Evolutionary conservation across 441 rosid species (phyloP).

Genomic region (Arabidopsis hybrid): DNA sequence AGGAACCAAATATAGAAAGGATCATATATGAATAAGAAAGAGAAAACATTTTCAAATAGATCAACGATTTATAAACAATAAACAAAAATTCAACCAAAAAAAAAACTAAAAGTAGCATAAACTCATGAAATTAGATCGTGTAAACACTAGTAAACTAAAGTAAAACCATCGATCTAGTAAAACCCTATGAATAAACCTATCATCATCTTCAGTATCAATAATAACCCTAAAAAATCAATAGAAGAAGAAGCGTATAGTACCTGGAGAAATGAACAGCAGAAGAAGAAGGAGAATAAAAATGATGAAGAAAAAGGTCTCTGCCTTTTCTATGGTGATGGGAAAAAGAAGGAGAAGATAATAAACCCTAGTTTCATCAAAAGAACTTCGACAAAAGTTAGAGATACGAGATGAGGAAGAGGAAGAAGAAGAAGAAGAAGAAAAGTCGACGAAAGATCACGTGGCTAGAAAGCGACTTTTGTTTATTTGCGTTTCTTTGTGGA

Average conservation of each 20-base stretch:
- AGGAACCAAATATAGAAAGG: slow-evolving; percentile 27
- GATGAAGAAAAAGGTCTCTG: not conserved
- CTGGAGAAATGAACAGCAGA: slow-evolving; percentile 18
- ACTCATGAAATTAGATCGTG: slow-evolving; percentile 19
- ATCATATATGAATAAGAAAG: slow-evolving; percentile 33
- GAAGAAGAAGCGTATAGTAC: slow-evolving; percentile 8
- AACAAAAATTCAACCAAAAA: not conserved
- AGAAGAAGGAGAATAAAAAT: not conserved
- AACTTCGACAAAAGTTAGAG: not conserved
- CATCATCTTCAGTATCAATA: not conserved
- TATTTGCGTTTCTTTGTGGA: slow-evolving; percentile 45
- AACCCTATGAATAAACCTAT: not conserved
- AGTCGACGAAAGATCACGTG: slow-evolving; percentile 50
- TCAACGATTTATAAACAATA: not conserved
- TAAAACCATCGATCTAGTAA: slow-evolving; percentile 33
- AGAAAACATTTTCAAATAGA: slow-evolving; percentile 16
- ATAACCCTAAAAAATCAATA: not conserved
- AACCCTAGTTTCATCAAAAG: slow-evolving; percentile 40
- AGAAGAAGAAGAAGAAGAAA: slow-evolving; percentile 34
- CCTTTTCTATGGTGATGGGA: slow-evolving; percentile 3
- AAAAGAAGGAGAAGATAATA: slow-evolving; percentile 19
- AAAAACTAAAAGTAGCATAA: not conserved
- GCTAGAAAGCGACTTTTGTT: slow-evolving; percentile 48
- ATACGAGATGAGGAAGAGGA: slow-evolving; percentile 24
- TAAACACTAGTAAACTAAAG: slow-evolving; percentile 4